Percentiles rank a stretch among this genome's conserved stretches.
Conservation (phyloP, 108 stramenopile species). For the Nannochloropsis oceanica region DNA sequence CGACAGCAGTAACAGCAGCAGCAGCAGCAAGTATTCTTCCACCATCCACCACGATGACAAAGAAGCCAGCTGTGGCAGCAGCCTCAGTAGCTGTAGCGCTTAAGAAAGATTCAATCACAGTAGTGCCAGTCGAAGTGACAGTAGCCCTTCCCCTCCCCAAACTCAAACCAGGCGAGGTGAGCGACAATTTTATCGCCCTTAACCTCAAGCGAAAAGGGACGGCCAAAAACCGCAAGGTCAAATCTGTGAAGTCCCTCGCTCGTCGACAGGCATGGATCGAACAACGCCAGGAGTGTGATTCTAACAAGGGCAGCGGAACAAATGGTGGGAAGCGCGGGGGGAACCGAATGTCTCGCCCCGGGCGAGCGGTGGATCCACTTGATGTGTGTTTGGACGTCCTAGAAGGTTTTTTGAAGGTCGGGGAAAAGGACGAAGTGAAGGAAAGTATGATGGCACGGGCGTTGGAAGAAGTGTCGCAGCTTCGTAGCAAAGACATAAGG, state of each 20-base stretch:
- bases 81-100: background rate
- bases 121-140: background rate
- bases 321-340: background rate
- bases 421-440: background rate
- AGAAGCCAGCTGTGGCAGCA: background rate
- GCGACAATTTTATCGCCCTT: conserved; percentile 28
- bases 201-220: conserved; percentile 32
- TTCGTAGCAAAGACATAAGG: background rate
- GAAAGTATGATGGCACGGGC: background rate
- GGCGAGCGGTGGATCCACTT: background rate
- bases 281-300: background rate
- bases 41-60: background rate
- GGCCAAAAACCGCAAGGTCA: conserved; percentile 13
- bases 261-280: conserved; percentile 14
- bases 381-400: background rate
- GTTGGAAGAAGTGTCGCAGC: background rate
- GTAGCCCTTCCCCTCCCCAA: background rate
- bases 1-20: background rate
- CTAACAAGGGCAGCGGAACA: background rate
- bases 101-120: background rate
- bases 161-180: background rate
- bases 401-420: background rate
- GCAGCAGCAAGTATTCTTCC: background rate
- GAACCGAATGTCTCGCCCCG: background rate
- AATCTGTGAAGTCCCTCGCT: conserved; percentile 20